Percentiles rank a stretch among this genome's conserved stretches.
phyloP scores from a whole-genome alignment of 2,329 filamentous ascomycete genomes.

The Beauveria australis region DNA sequence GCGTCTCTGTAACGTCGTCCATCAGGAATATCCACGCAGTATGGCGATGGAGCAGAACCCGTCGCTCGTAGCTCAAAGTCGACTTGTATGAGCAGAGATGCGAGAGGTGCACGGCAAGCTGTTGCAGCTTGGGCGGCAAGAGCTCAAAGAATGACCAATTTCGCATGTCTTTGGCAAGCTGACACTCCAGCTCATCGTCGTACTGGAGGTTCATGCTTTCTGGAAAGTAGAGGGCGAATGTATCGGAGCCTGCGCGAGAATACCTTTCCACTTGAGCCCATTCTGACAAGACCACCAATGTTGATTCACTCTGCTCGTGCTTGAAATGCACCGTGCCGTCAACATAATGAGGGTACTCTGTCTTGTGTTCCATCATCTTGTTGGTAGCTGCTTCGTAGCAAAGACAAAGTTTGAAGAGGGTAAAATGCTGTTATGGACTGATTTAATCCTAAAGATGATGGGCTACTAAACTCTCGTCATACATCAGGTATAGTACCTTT shows the following conservation, averaged over 20 bases:
- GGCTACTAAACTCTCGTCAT: background rate
- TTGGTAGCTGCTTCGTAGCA: background rate
- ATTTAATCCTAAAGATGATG: background rate
- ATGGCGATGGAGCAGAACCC: constrained; percentile 7
- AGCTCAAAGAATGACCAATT: constrained; percentile 31
- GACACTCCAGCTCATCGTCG: background rate
- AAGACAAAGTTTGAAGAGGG: background rate
- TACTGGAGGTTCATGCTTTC: background rate
- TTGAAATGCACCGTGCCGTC: background rate
- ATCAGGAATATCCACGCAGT: constrained; percentile 4
- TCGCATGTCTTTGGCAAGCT: background rate
- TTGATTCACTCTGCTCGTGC: background rate
- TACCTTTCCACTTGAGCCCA: background rate
- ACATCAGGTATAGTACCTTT: background rate
- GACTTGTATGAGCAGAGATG: background rate
- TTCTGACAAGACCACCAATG: background rate
- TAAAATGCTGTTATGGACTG: background rate
- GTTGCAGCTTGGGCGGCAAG: constrained; percentile 17
- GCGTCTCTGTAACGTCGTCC: constrained; percentile 3
- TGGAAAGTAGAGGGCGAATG: background rate
- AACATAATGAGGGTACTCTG: background rate
- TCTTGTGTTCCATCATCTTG: background rate
- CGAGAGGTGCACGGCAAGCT: background rate
- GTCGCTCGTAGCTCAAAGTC: background rate
- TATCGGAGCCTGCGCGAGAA: background rate